Conservation (phyloP, 768 basidiomycete genomes). For the Russula sp. region DNA sequence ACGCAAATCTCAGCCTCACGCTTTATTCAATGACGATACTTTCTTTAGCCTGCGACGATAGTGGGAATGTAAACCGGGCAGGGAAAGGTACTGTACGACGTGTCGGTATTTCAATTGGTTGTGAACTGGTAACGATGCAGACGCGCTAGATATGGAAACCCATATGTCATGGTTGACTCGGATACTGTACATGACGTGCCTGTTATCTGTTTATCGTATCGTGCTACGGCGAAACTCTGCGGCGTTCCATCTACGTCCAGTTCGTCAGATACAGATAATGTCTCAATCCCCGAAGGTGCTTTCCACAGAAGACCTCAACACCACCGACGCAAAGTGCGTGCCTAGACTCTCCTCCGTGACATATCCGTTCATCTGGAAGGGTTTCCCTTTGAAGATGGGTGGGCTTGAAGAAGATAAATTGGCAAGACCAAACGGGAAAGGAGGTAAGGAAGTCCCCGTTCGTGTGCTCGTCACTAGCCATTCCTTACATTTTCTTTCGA, state of each 20-base stretch:
- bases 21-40: no score
- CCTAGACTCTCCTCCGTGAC: background rate
- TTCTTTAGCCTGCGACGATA: no score
- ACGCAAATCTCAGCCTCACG: no score
- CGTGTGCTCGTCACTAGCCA: background rate
- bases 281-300: conserved; percentile 16
- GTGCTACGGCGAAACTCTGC: background rate
- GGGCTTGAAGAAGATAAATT: conserved; percentile 74
- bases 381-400: conserved; percentile 62
- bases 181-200: background rate
- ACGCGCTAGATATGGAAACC: background rate
- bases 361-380: background rate
- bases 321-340: conserved; percentile 20
- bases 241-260: background rate
- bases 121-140: no score
- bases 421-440: conserved; percentile 69
- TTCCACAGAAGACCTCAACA: conserved; percentile 17
- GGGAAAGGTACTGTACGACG: no score
- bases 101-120: no score
- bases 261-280: conserved; percentile 8
- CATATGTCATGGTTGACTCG: background rate
- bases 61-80: no score
- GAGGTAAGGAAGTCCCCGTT: conserved; percentile 40
- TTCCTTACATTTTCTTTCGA: background rate
- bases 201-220: background rate